Conservation (phyloP, 129 eudicot species). For the Heracleum sosnowskyi region DNA sequence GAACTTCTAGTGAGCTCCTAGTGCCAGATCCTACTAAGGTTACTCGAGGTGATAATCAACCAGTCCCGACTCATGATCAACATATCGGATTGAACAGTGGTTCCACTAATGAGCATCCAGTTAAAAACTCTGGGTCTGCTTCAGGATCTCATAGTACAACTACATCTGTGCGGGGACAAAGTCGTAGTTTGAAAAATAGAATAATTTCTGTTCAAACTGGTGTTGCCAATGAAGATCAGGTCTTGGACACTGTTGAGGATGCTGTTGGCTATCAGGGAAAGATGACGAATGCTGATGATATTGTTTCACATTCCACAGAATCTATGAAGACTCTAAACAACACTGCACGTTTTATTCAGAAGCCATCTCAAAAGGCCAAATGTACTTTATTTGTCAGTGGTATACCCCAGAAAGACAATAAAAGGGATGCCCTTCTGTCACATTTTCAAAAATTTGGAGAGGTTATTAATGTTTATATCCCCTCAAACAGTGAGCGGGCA, state of each 20-base stretch:
- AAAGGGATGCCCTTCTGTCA: conserved; percentile 58
- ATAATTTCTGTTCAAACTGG: conserved; percentile 26
- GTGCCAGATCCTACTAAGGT: conserved; percentile 30
- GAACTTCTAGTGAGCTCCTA: conserved; percentile 41
- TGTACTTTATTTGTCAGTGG: conserved; percentile 78
- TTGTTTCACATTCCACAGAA: conserved; percentile 14
- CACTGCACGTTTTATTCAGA: conserved; percentile 37
- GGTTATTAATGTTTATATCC: conserved; percentile 70
- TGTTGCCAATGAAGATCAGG: conserved; percentile 30
- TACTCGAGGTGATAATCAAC: conserved; percentile 32
- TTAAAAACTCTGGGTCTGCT: conserved; percentile 30
- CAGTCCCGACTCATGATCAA: conserved; percentile 36
- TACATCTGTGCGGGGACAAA: conserved; percentile 54
- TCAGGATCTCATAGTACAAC: conserved; percentile 39
- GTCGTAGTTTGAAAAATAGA: conserved; percentile 38
- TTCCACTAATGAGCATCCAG: conserved; percentile 36
- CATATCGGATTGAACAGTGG: conserved; percentile 24
- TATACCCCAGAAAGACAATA: conserved; percentile 76
- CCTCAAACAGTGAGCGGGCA: conserved; percentile 65
- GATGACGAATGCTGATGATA: conserved; percentile 19
- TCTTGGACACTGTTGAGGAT: conserved; percentile 24
- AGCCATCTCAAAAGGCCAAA: conserved; percentile 69
- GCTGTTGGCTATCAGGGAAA: conserved; percentile 28
- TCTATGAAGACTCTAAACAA: conserved; percentile 37
- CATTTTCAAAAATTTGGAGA: conserved; percentile 93